phyloP scores from a whole-genome alignment of 1,284 basidiomycete species.

The Fomitiporia mediterranea region DNA sequence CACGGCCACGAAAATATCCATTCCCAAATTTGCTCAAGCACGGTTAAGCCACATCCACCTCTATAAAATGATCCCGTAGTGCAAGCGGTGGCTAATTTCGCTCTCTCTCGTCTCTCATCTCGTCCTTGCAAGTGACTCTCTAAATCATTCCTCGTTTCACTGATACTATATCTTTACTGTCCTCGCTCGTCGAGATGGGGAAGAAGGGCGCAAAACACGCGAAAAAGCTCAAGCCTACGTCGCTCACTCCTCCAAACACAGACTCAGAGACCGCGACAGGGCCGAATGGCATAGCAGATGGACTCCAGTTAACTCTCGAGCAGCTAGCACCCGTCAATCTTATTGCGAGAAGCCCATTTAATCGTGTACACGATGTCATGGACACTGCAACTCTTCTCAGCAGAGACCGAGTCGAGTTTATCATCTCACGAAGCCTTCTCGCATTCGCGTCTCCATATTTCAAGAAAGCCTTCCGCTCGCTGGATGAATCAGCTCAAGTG shows the following conservation, averaged over 20 bases:
- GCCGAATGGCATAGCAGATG: background rate
- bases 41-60: too few species aligned
- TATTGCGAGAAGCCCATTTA: background rate
- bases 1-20: too few species aligned
- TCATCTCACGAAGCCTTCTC: background rate
- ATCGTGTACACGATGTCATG: background rate
- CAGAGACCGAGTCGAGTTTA: background rate
- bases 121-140: background rate
- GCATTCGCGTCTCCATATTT: background rate
- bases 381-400: background rate
- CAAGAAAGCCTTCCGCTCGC: background rate
- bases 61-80: background rate
- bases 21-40: too few species aligned
- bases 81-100: background rate
- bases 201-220: background rate
- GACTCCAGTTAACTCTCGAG: background rate
- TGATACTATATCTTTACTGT: background rate
- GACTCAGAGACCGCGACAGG: background rate
- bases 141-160: background rate
- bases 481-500: background rate
- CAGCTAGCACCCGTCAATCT: too few species aligned
- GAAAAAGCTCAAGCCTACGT: background rate
- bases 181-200: background rate
- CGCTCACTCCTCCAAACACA: background rate
- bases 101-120: background rate